These are phyloP conservation scores for Acer saccharum DNA, from an alignment of 345 rosid genomes.

Conservation along the genomic window DNA sequence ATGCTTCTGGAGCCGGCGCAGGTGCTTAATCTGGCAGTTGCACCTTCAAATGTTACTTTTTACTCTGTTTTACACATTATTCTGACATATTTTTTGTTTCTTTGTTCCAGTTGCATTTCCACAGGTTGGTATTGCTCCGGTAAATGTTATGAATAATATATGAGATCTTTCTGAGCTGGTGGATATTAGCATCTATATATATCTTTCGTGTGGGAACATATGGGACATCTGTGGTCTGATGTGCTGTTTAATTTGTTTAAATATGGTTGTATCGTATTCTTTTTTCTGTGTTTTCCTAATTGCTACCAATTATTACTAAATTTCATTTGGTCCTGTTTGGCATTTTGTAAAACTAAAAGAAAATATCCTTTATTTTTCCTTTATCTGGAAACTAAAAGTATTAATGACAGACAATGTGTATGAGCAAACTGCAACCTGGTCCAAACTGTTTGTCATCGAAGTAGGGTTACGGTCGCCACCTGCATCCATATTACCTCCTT, in stretches of 20 bases:
- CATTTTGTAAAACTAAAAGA: not conserved
- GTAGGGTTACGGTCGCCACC: not conserved
- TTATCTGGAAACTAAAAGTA: not conserved
- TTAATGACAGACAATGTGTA: not conserved
- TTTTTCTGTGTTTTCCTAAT: constrained; percentile 6
- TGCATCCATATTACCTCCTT: constrained; percentile 1
- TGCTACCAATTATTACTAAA: not conserved
- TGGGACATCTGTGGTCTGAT: constrained; percentile 18
- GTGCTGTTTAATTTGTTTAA: not conserved
- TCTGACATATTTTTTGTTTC: constrained; percentile 25
- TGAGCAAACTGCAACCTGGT: constrained; percentile 6
- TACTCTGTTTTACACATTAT: constrained; percentile 7
- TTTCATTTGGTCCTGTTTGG: constrained; percentile 8
- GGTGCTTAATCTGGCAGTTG: constrained; percentile 28
- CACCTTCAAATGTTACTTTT: constrained; percentile 18
- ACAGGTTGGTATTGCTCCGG: constrained; percentile 68
- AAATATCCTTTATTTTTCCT: not conserved
- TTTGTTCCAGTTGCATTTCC: constrained; percentile 78
- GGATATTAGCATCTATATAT: constrained; percentile 22
- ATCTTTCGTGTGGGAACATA: constrained; percentile 5
- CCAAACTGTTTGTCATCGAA: not conserved
- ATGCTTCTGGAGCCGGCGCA: constrained; percentile 42
- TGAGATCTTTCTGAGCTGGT: constrained; percentile 28
- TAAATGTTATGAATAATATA: constrained; percentile 25
- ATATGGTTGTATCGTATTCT: constrained; percentile 4